Conservation (phyloP, 495 filamentous ascomycete species). For the Aspergillus indologenus region DNA sequence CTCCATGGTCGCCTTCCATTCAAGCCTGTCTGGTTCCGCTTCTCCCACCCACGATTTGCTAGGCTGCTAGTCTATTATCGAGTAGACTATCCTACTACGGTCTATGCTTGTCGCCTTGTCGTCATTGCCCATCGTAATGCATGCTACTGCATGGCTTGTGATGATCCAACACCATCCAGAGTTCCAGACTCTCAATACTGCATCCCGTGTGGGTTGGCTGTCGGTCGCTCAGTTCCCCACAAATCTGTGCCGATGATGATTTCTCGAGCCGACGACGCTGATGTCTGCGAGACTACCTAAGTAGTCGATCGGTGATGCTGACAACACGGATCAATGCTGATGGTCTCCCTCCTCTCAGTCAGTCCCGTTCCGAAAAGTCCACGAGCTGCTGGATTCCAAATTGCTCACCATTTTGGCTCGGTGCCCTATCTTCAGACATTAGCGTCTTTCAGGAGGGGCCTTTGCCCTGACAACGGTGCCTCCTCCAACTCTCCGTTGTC, state of each 20-base stretch:
- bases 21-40: conserved; percentile 9
- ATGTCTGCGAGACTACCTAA: not conserved
- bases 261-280: not conserved
- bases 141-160: not conserved
- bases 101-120: not conserved
- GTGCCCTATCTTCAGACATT: not conserved
- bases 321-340: not conserved
- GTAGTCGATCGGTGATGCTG: not conserved
- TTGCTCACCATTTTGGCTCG: not conserved
- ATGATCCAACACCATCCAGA: not conserved
- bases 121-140: conserved; percentile 1
- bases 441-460: not conserved
- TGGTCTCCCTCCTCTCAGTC: no score
- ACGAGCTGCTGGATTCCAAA: not conserved
- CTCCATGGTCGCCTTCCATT: conserved; percentile 11
- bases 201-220: not conserved
- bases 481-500: not conserved
- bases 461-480: conserved; percentile 5
- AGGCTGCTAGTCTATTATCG: not conserved
- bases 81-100: not conserved
- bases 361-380: not conserved
- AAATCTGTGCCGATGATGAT: not conserved
- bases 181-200: not conserved
- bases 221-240: not conserved
- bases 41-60: conserved; percentile 2